These are phyloP conservation scores for Trichosporon ovoides DNA, from an alignment of 1,284 basidiomycete genomes.

Conservation along the genomic window DNA sequence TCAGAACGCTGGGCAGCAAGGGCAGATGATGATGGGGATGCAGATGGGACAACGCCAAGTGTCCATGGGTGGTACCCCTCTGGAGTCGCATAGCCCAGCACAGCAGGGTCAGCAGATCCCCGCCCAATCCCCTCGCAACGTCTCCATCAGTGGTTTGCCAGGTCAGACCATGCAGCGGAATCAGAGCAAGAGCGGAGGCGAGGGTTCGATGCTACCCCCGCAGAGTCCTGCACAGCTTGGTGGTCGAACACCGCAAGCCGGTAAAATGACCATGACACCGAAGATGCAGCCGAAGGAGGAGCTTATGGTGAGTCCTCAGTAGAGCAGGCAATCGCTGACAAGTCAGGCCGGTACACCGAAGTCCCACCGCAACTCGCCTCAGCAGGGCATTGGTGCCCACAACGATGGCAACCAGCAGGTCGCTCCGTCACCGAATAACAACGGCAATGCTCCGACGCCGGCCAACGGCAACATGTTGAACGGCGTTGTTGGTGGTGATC, in stretches of 20 bases:
- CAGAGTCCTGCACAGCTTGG: slow-evolving; percentile 33
- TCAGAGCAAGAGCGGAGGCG: slow-evolving; percentile 31
- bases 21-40: slow-evolving; percentile 16
- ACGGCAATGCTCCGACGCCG: slow-evolving; percentile 5
- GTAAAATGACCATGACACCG: slow-evolving; percentile 16
- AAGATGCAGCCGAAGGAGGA: slow-evolving; percentile 30
- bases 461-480: slow-evolving; percentile 4
- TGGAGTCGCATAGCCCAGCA: slow-evolving; percentile 18
- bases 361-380: slow-evolving; percentile 40
- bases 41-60: slow-evolving; percentile 9
- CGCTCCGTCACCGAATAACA: slow-evolving; percentile 6
- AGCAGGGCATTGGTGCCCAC: not conserved
- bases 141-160: slow-evolving; percentile 16
- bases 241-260: slow-evolving; percentile 30
- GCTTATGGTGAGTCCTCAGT: slow-evolving; percentile 21
- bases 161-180: slow-evolving; percentile 33
- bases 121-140: slow-evolving; percentile 15
- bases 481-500: slow-evolving; percentile 2
- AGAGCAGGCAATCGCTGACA: not conserved
- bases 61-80: slow-evolving; percentile 11
- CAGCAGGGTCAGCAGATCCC: slow-evolving; percentile 4
- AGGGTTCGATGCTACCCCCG: slow-evolving; percentile 42
- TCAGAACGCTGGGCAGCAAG: slow-evolving; percentile 11
- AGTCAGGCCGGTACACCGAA: slow-evolving; percentile 36
- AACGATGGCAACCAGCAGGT: slow-evolving; percentile 5